A percentile compares a stretch with the other conserved stretches of the same genome.
phyloP scores from a whole-genome alignment of 306 rosid genomes.

The Medicago ruthenica region DNA sequence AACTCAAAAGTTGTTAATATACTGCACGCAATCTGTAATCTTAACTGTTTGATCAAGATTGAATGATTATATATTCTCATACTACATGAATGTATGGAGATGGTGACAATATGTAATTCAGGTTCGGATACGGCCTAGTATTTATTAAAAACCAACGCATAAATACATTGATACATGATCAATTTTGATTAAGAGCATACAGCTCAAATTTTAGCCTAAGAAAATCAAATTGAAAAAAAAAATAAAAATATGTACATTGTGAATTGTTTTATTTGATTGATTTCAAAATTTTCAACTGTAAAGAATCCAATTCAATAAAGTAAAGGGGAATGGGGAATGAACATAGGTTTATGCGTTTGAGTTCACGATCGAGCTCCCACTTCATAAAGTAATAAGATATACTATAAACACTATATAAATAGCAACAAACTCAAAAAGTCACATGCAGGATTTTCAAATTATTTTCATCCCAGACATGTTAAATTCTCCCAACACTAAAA shows the following conservation, averaged over 20 bases:
- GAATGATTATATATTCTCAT: too few species aligned
- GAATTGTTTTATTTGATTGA: background rate
- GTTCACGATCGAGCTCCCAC: slow-evolving; percentile 31
- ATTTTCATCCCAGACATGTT: background rate
- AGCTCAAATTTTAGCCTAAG: background rate
- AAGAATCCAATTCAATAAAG: background rate
- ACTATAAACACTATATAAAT: background rate
- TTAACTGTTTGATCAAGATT: too few species aligned
- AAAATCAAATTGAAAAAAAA: background rate
- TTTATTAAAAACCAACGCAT: too few species aligned
- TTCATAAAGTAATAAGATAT: slow-evolving; percentile 2
- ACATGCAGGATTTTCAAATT: slow-evolving; percentile 34
- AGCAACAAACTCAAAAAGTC: slow-evolving; percentile 32
- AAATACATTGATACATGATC: too few species aligned
- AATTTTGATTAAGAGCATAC: background rate
- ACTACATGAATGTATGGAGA: too few species aligned
- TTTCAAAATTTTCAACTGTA: background rate
- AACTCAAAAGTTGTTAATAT: too few species aligned
- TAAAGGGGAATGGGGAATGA: background rate
- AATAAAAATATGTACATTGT: background rate
- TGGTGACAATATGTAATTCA: too few species aligned
- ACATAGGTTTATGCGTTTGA: slow-evolving; percentile 1
- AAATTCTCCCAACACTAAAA: slow-evolving; percentile 29
- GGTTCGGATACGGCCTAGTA: too few species aligned
- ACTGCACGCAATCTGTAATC: too few species aligned